Evolutionary conservation across 345 rosid species (phyloP), one percentile per base, ranked within the genome.

Genomic region (Schrenkiella parvula): DNA sequence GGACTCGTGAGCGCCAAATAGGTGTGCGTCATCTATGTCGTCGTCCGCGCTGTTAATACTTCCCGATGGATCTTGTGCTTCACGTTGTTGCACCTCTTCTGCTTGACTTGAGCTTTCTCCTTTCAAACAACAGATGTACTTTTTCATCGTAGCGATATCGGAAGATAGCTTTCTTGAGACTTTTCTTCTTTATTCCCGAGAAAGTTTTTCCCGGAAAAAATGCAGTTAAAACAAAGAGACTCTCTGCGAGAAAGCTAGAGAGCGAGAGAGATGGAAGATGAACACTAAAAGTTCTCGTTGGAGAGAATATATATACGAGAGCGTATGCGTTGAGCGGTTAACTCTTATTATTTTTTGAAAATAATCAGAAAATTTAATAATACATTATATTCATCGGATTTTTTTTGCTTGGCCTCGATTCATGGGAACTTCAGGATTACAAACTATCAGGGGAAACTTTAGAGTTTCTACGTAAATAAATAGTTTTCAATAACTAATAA

Each of bases 151-250:
- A 12, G 28, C 61, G 58, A 73, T 34, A 31, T 14, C 12, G 41
- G 46, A 26, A 56, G 25, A 26, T 17, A 47, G 9, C 41, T 56
- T 57, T 56, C 66, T 73, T 65, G 60, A 39, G 32, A n/a, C 32
- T 44, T 57, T 56, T 64, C 31, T 60, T 60, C 6, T 32, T 7
- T 11, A 44, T 63, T 42, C 39, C 34, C 62, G 53, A 39, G 54
- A 62, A 71, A 62, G 17, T 7, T 42, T 62, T 63, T 21, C 34
- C 70, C 46, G 53, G 41, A 9, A 26, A 61, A 64, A 18, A 5
- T 44, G 50, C 54, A 56, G 59, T 73, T 64, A 64, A 64, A 64
- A 34, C 35, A 23, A 47, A 31, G 31, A 39, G 56, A 43, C 6
- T 69, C 66, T 70, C 67, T 12, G 2, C 29, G 32, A 57, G 43